These are phyloP conservation scores for Cymodocea nodosa DNA, from an alignment of 116 monocot species.

Conservation along the genomic window DNA sequence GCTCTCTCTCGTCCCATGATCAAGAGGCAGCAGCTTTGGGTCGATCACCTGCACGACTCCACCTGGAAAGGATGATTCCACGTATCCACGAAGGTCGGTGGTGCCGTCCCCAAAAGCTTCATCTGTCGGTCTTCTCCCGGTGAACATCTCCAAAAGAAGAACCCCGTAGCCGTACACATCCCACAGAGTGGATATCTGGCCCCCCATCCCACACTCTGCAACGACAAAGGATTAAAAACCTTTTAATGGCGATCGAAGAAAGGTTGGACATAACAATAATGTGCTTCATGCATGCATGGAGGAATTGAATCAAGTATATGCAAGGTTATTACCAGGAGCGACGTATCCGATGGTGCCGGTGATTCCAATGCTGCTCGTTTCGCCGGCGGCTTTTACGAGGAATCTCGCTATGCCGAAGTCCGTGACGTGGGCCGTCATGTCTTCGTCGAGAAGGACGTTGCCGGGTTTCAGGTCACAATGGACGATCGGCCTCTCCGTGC, in stretches of 20 bases:
- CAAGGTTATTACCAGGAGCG: slow-evolving; percentile 12
- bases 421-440: slow-evolving; percentile 12
- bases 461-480: slow-evolving; percentile 24
- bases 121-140: slow-evolving; percentile 20
- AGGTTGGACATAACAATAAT: no score
- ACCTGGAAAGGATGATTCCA: slow-evolving; percentile 6
- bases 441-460: slow-evolving; percentile 15
- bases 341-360: slow-evolving; percentile 22
- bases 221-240: background rate
- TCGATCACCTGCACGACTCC: slow-evolving; percentile 14
- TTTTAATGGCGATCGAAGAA: no score
- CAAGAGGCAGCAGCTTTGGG: background rate
- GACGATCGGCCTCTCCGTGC: background rate
- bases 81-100: slow-evolving; percentile 8
- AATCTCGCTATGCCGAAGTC: slow-evolving; percentile 19
- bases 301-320: no score
- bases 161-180: slow-evolving; percentile 25
- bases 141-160: slow-evolving; percentile 17
- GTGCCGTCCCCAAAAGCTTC: slow-evolving; percentile 9
- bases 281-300: no score
- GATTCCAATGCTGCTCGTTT: background rate
- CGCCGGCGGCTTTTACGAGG: background rate
- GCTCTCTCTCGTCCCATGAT: background rate
- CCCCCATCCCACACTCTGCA: slow-evolving; percentile 23
- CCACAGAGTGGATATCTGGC: slow-evolving; percentile 4